Evolutionary conservation across 2,329 filamentous ascomycete species (phyloP).

Genomic region (Fragosphaeria purpurea): DNA sequence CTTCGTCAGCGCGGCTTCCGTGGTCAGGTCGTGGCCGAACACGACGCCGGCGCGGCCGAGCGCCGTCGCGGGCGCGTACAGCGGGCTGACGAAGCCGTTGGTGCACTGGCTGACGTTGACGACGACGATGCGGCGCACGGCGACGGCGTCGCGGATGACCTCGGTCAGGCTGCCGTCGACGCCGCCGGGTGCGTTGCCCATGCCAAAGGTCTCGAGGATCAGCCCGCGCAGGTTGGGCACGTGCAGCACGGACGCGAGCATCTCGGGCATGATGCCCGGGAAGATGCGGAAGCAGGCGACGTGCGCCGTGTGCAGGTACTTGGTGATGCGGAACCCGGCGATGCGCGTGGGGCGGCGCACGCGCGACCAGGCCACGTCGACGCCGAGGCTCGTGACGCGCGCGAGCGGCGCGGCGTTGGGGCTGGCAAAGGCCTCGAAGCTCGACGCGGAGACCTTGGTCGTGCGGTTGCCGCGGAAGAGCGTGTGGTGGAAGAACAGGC

Average conservation of each 20-base stretch:
- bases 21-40: conserved; percentile 80
- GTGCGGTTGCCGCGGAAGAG: conserved; percentile 81
- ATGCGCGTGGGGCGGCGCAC: conserved; percentile 66
- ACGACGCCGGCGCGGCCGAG: conserved; percentile 78
- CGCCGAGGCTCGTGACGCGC: conserved; percentile 68
- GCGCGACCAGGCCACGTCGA: conserved; percentile 70
- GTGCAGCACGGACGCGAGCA: conserved; percentile 75
- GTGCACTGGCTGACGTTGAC: conserved; percentile 89
- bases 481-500: conserved; percentile 86
- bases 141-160: conserved; percentile 66
- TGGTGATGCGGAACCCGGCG: conserved; percentile 63
- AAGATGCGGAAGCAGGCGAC: conserved; percentile 86
- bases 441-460: conserved; percentile 77
- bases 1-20: conserved; percentile 85
- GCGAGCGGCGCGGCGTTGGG: conserved; percentile 81
- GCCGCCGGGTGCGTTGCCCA: conserved; percentile 81
- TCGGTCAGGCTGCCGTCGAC: conserved; percentile 68
- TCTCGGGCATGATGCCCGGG: conserved; percentile 85
- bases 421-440: conserved; percentile 78
- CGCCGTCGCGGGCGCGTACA: conserved; percentile 69
- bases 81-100: conserved; percentile 63
- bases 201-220: conserved; percentile 85
- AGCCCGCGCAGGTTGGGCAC: conserved; percentile 70
- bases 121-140: conserved; percentile 72
- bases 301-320: conserved; percentile 72